Evolutionary conservation across 139 green algal genomes (phyloP).

Genomic region (Picochlorum sp.): DNA sequence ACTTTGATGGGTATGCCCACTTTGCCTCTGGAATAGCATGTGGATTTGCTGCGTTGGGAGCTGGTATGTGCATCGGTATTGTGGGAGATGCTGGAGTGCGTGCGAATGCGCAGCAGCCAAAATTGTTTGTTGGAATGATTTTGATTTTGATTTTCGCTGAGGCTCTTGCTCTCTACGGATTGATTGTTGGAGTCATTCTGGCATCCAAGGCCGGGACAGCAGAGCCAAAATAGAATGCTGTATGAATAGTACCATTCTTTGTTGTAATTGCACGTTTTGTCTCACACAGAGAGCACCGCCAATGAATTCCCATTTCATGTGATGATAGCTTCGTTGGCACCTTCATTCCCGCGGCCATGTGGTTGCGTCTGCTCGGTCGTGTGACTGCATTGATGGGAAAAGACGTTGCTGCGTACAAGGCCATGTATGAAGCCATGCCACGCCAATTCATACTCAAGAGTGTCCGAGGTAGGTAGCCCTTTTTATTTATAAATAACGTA

Average conservation of each 20-base stretch:
- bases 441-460: too few species aligned
- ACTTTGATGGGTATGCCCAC: constrained; percentile 98
- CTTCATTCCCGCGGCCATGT: neutral
- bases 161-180: constrained; percentile 93
- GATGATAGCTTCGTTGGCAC: neutral
- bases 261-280: too few species aligned
- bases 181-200: constrained; percentile 97
- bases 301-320: too few species aligned
- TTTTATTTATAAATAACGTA: too few species aligned
- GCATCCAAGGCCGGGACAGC: constrained; percentile 76
- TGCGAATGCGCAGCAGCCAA: constrained; percentile 98
- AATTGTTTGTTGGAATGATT: constrained; percentile 99
- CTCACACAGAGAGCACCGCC: too few species aligned
- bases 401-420: too few species aligned
- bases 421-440: too few species aligned
- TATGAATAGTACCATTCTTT: neutral
- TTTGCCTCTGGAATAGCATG: constrained; percentile 89
- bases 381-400: neutral
- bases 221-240: constrained; percentile 20
- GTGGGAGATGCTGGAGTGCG: constrained; percentile 96
- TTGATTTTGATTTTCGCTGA: constrained; percentile 99
- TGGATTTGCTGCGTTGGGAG: constrained; percentile 85
- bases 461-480: too few species aligned
- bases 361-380: neutral
- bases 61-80: constrained; percentile 99